Percentiles rank a stretch among this genome's conserved stretches.
These are phyloP conservation scores for Coelastrella sp. DNA, from an alignment of 139 green algal species.

Conservation along the genomic window DNA sequence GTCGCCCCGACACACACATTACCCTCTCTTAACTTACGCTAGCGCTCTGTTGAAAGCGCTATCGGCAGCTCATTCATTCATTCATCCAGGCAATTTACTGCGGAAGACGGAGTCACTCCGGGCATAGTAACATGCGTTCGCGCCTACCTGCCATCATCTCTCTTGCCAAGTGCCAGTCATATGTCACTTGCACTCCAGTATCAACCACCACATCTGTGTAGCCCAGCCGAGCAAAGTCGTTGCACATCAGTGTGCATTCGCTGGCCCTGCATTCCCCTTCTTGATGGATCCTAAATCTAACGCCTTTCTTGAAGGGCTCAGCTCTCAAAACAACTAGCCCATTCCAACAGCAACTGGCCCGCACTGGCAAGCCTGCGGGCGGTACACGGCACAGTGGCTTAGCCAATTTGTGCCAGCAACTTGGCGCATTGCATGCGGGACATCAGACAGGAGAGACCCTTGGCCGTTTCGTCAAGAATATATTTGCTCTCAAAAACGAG, in stretches of 20 bases:
- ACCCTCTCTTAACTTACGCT: no score
- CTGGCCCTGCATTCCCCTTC: conserved; percentile 65
- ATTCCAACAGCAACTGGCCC: conserved; percentile 78
- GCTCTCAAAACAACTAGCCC: conserved; percentile 67
- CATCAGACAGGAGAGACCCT: no score
- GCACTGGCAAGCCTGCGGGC: conserved; percentile 59
- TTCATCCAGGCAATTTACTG: background rate
- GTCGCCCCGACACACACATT: background rate
- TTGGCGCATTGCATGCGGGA: no score
- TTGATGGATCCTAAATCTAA: conserved; percentile 51
- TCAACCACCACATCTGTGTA: conserved; percentile 67
- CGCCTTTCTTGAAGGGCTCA: conserved; percentile 51
- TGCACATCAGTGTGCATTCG: conserved; percentile 74
- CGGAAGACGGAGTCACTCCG: background rate
- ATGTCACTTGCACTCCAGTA: conserved; percentile 66
- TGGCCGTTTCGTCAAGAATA: no score
- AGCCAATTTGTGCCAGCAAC: no score
- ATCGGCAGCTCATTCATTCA: no score
- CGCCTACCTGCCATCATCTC: conserved; percentile 40
- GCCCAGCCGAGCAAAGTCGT: conserved; percentile 65
- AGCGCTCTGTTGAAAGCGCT: no score
- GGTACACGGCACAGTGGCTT: no score
- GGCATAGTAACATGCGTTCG: background rate
- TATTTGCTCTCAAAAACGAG: no score
- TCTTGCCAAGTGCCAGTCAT: conserved; percentile 41